phyloP scores from a whole-genome alignment of 73 alveolate genomes.

The Diophrys sp. region DNA sequence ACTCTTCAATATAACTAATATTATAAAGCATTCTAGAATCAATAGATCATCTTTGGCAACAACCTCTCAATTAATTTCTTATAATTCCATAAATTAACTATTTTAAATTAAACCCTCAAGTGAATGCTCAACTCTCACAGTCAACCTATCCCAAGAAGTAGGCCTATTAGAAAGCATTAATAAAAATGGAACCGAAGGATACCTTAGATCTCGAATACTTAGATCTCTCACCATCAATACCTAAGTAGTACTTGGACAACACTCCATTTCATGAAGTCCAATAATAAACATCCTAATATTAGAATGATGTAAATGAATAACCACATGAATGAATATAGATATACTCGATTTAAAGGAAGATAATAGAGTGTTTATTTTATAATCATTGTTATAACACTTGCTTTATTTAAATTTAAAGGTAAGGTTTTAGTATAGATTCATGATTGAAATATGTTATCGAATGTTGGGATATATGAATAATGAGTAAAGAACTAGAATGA shows the following conservation, averaged over 20 bases:
- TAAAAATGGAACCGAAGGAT: constrained; percentile 67
- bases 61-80: constrained; percentile 65
- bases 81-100: constrained; percentile 83
- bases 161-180: constrained; percentile 79
- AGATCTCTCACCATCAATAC: constrained; percentile 57
- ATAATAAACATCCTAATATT: neutral
- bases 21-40: constrained; percentile 60
- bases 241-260: constrained; percentile 64
- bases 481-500: neutral
- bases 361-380: no score
- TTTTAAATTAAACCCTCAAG: constrained; percentile 80
- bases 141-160: constrained; percentile 80
- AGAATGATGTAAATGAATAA: neutral
- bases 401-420: neutral
- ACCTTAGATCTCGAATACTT: constrained; percentile 43
- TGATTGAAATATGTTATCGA: neutral
- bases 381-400: neutral
- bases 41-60: constrained; percentile 58
- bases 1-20: constrained; percentile 58
- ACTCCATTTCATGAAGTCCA: constrained; percentile 82
- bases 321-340: neutral
- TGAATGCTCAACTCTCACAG: constrained; percentile 86
- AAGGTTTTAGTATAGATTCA: neutral
- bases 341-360: no score
- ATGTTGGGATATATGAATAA: no score